Evolutionary conservation across 2,329 filamentous ascomycete genomes (phyloP).

Genomic region (Talaromyces sp.): DNA sequence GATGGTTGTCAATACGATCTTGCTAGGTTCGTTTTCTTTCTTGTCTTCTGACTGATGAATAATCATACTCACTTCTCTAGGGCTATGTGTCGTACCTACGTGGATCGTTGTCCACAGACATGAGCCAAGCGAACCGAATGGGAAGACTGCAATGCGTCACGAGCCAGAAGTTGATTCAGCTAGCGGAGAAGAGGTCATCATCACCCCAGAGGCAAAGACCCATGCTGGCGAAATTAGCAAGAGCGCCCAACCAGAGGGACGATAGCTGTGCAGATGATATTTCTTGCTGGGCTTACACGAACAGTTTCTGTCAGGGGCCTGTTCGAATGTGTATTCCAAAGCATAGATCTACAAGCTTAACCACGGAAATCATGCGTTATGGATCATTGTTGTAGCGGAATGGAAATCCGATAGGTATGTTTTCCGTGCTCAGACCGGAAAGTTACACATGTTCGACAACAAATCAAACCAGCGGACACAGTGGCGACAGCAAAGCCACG

Average conservation of each 20-base stretch:
- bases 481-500: neutral
- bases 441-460: neutral
- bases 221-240: neutral
- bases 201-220: neutral
- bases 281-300: neutral
- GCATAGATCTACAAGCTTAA: neutral
- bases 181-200: neutral
- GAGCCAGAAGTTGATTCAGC: neutral
- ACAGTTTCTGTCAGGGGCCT: no score
- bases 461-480: neutral
- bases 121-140: conserved; percentile 23
- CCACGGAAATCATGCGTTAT: neutral
- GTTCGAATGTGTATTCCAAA: neutral
- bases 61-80: conserved; percentile 16
- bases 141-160: neutral
- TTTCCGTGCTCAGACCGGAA: neutral
- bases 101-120: conserved; percentile 27
- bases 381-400: neutral
- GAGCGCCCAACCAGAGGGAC: neutral
- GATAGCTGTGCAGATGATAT: neutral
- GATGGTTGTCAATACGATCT: conserved; percentile 39
- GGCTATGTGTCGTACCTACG: conserved; percentile 27
- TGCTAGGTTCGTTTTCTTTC: conserved; percentile 27
- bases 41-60: neutral
- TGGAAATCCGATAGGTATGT: neutral